phyloP scores from a whole-genome alignment of 352 stramenopile genomes.

The Pythium biforme region DNA sequence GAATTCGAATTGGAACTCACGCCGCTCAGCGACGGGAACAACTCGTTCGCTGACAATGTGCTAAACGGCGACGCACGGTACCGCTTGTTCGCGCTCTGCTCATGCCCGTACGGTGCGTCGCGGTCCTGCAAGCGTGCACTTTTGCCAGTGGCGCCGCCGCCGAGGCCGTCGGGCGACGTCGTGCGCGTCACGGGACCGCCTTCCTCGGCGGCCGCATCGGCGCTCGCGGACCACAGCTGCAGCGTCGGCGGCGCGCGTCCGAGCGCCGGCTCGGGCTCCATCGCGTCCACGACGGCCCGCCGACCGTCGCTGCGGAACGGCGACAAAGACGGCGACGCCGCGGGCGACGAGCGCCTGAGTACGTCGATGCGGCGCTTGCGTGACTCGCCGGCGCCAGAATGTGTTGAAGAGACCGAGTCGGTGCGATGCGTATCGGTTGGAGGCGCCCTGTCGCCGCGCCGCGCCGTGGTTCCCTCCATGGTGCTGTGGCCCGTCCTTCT shows the following conservation, averaged over 20 bases:
- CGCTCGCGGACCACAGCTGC: slow-evolving; percentile 21
- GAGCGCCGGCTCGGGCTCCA: neutral
- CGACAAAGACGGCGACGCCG: too few species aligned
- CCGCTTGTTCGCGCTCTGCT: slow-evolving; percentile 20
- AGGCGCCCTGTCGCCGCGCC: too few species aligned
- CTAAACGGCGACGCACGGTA: slow-evolving; percentile 23
- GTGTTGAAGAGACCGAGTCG: too few species aligned
- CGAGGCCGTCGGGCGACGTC: slow-evolving; percentile 12
- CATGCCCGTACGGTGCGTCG: slow-evolving; percentile 15
- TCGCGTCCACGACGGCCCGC: neutral
- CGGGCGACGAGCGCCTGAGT: slow-evolving; percentile 2
- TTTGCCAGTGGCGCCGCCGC: slow-evolving; percentile 3
- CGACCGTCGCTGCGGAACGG: too few species aligned
- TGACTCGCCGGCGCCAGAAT: neutral
- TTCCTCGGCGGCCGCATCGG: neutral
- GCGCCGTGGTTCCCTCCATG: too few species aligned
- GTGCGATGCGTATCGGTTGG: too few species aligned
- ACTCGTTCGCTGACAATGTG: slow-evolving; percentile 1
- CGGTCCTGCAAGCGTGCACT: slow-evolving; percentile 15
- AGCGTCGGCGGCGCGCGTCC: slow-evolving; percentile 6
- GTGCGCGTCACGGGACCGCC: slow-evolving; percentile 16
- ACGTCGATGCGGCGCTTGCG: slow-evolving; percentile 24
- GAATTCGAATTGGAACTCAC: neutral
- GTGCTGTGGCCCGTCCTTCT: too few species aligned
- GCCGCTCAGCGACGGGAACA: slow-evolving; percentile 19